Base-by-base conservation (phyloP, 768 basidiomycete genomes). In the Psilocybe cubensis region DNA sequence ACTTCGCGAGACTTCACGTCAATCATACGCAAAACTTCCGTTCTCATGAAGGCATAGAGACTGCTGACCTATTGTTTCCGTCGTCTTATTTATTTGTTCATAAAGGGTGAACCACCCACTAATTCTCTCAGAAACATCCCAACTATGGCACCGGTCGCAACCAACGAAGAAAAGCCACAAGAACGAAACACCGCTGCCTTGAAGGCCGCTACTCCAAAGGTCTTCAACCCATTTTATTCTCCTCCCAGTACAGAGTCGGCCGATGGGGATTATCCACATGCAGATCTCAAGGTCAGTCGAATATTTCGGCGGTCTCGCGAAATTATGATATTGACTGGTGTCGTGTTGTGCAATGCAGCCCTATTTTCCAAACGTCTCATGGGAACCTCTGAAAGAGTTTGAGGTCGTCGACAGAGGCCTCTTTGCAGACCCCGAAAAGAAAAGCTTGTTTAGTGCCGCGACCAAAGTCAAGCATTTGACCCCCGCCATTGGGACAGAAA, bases 401-500 rank as follows among this genome's bases (percentile, higher is more conserved):
- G 62, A 76, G n/a, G 84, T 91, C 35, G 79, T 76, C 18, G 89
- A 93, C 50, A 85, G 88, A 27, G 92, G 80, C 8, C 71, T 81
- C n/a, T 75, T 74, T 44, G 91, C 91, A 6, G 90, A 92, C 65
- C 83, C 84, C 0, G 76, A 79, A 60, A 93, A 93, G 76, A 82
- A 81, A 64, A 80, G 72, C 42, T 74, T 94, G 17, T 73, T 92
- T 38, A 67, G 76, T 49, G 89, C 86, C 18, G 91, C 87, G 10
- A 76, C 76, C 54, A 89, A 86, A 67, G 83, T 92, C 49, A 81
- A 77, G 58, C 79, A 91, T 63, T 72, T 92, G 44, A 89, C 88
- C 0, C 88, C 87, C 1, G 76, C 79, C 33, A 87, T 93, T 62
- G 92, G 91, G 17, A 90, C 89, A 25, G 91, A 93, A 68, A 74